Evolutionary conservation across 139 green algal species (phyloP), one percentile per base, ranked within the genome.

Genomic region (Tetraselmis chui): DNA sequence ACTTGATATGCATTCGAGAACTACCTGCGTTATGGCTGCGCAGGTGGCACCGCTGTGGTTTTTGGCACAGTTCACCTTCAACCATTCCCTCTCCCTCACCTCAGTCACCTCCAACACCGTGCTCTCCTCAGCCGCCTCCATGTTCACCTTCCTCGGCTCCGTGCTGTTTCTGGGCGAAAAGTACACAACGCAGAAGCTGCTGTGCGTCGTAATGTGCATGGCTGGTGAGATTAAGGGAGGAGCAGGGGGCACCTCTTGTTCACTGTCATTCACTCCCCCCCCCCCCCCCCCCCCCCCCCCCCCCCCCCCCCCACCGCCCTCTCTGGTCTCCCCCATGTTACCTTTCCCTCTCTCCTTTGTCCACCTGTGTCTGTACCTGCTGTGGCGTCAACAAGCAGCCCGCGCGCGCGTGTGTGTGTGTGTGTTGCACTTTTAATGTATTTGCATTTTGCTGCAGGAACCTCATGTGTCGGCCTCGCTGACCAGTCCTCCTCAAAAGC

Each of bases 71-170:
- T 85, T 93, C 11, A 89, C 90, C 28, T 99, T 98, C 91, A 98
- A 98, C 81, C 24, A 83, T 25, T 95, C 89, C 1, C 88, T 99
- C 59, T 59, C 79, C 18, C 75, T 86, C 59, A 99, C 96, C 1
- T 92, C 86, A 27, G 95, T 99, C n/a, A 98, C 93, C 1, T 94
- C 88, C 84, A 99, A 99, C 90, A 98, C 95, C 30, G 96, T 99
- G 59, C 86, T 99, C 2, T 94, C 88, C 76, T 95, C 90, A n/a
- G 90, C 92, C 29, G 94, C 93, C 32, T 87, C 83, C 59, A 87
- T 98, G 27, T 98, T 99, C 90, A 98, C 96, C 1, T 97, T 95
- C 84, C 76, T 85, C 23, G 81, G 97, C 31, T 88, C 87, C 30
- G 89, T 94, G 25, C 27, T 76, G 0, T 79, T 93, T 1, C 80